Percentiles rank a stretch among this genome's conserved stretches.
phyloP scores from a whole-genome alignment of 306 rosid genomes.

The Corylus avellana region DNA sequence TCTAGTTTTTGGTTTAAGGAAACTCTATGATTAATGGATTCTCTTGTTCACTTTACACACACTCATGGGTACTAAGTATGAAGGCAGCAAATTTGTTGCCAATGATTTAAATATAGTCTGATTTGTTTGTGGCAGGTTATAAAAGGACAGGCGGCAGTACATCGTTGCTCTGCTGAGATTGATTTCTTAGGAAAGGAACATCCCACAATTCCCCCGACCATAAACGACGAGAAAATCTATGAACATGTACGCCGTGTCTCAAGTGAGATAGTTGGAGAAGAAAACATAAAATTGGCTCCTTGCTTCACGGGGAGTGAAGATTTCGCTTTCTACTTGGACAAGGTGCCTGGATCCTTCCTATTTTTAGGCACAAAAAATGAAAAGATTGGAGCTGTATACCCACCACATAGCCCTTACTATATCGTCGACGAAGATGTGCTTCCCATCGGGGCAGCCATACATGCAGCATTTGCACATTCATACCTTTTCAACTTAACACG shows the following conservation, averaged over 20 bases:
- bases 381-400: constrained; percentile 53
- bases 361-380: constrained; percentile 64
- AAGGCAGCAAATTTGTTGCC: neutral
- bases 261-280: constrained; percentile 63
- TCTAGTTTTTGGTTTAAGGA: too few species aligned
- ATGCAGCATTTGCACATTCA: constrained; percentile 80
- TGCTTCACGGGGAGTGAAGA: constrained; percentile 81
- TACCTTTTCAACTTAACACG: constrained; percentile 52
- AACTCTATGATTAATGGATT: too few species aligned
- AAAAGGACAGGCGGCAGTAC: constrained; percentile 71
- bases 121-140: constrained; percentile 49
- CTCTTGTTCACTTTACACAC: too few species aligned
- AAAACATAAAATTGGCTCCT: constrained; percentile 52
- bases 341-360: constrained; percentile 72
- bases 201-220: constrained; percentile 71
- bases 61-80: neutral
- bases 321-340: constrained; percentile 78
- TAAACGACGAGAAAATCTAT: constrained; percentile 61
- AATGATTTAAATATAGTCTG: neutral
- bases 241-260: constrained; percentile 51
- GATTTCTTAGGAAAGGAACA: constrained; percentile 64
- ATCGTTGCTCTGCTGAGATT: constrained; percentile 68
- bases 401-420: constrained; percentile 68
- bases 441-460: constrained; percentile 84
- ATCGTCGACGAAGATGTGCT: constrained; percentile 65